Base-by-base conservation (phyloP, 176 grass and related monocot genomes). In the Tillandsia fasciculata region DNA sequence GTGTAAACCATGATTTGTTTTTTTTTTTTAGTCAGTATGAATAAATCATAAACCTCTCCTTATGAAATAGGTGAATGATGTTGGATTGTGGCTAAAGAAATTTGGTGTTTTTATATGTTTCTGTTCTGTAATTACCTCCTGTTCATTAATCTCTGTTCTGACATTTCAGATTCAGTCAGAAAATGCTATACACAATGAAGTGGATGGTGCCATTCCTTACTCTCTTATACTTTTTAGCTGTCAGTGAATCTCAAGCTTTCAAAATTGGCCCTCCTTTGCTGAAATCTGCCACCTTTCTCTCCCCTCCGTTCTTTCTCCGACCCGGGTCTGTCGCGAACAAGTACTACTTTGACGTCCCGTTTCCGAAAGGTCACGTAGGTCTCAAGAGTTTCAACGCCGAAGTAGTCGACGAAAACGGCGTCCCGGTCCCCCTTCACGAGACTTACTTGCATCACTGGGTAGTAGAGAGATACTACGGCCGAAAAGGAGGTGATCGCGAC, bases 361-460 rank as follows among this genome's bases (percentile, higher is more conserved):
- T 97, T 74, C 93, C 93, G 1, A 50, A 70, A 64, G 93, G 93
- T 33, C 93, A 92, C 74, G 33, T 97, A 9, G 86, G 76, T 13
- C 27, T 97, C 71, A 97, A 97, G 86, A 97, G 86, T 52, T 92
- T 97, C 3, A 0, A 90, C 0, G 93, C 53, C 1, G 93, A 97
- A 76, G 86, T 97, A 0, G 75, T 97, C 10, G 86, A 97, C 29
- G 89, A 85, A 77, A 23, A 66, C 13, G 86, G 83, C 8, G 66
- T 59, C 48, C 71, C 82, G 9, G 74, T 97, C 0, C 93, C 89
- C 2, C 93, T 97, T 59, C 79, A 85, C 28, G 93, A 96, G 84
- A 87, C 89, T 3, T 96, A 96, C 61, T 81, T 96, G 49, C 93
- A 96, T 72, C 92, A 96, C 73, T 96, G 92, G 92, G 11, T 85